Base-by-base conservation (phyloP, 805 yeast species). In the Maudiozyma barnettii region DNA sequence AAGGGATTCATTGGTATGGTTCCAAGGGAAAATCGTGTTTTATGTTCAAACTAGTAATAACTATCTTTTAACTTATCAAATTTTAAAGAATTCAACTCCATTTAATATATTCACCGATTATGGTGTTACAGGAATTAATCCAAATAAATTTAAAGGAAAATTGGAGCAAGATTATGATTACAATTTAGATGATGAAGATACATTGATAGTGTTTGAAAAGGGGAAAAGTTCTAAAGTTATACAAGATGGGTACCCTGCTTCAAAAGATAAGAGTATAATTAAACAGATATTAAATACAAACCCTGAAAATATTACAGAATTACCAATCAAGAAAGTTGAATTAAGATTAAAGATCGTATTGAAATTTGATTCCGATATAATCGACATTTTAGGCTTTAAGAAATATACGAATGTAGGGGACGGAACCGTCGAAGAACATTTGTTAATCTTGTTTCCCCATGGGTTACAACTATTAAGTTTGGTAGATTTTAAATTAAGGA, bases 201-300 rank as follows among this genome's bases (percentile, higher is more conserved):
- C 58, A 1, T 49, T 65, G n/a, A 59, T 64, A 2, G 66, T 64
- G 5, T 60, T 57, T 49, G 64, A 63, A 16, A 55, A 54, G 21
- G 54, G 51, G 14, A 64, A 59, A 21, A 49, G 57, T 35, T 58
- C 60, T 3, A 61, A 49, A 45, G 51, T 65, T 10, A 63, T 65
- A 30, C 69, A 65, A 46, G 64, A 64, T 53, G 69, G 69, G 1
- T 63, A 56, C 38, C 52, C 57, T 7, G 55, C 57, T 7, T 55
- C 59, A 14, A 64, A 58, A 39, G 68, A 63, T 30, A 58, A 54
- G 33, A 57, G 64, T 5, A 55, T 63, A 37, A 49, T 65, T 61
- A 60, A 38, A 23, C 30, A 39, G 51, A 59, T 43, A 42, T 61
- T 48, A 49, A 49, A 23, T 47, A 51, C 18, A 12, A 48, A 53